phyloP scores from a whole-genome alignment of 805 yeast genomes.

The Starmerella vaccinii region DNA sequence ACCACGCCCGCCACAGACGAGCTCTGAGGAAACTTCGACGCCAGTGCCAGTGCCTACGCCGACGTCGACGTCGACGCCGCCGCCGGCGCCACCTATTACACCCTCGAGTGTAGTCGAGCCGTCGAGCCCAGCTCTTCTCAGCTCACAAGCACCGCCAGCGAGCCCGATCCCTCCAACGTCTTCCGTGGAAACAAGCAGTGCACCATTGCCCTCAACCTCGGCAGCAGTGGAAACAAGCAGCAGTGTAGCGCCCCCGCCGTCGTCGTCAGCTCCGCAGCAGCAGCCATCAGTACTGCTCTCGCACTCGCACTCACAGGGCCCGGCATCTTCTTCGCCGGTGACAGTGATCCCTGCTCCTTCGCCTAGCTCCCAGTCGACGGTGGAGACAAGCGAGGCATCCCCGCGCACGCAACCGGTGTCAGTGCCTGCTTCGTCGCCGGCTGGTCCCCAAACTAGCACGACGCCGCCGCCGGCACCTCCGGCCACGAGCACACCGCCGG shows the following conservation, averaged over 20 bases:
- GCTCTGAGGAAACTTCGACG: not conserved
- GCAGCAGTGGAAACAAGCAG: not conserved
- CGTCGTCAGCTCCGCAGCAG: not conserved
- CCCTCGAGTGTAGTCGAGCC: not conserved
- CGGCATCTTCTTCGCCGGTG: not conserved
- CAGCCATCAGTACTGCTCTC: not conserved
- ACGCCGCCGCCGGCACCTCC: not conserved
- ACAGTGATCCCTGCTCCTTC: not conserved
- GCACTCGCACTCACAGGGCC: not conserved
- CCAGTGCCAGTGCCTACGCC: not conserved
- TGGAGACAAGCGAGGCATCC: not conserved
- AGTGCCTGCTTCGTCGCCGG: not conserved
- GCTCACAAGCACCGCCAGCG: too few species aligned
- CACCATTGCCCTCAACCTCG: not conserved
- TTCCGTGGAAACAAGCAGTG: not conserved
- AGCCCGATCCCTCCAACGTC: not conserved
- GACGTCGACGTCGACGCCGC: not conserved
- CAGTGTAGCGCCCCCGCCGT: not conserved
- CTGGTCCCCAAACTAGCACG: not conserved
- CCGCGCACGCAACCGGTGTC: not conserved
- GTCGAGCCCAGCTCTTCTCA: too few species aligned
- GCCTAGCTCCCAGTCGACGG: not conserved
- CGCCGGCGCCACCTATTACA: not conserved
- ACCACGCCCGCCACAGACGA: not conserved
- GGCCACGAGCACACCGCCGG: not conserved